Percentiles rank a stretch among this genome's conserved stretches.
Evolutionary conservation across 2,329 filamentous ascomycete genomes (phyloP).

Genomic region (Bipolaris victoriae): DNA sequence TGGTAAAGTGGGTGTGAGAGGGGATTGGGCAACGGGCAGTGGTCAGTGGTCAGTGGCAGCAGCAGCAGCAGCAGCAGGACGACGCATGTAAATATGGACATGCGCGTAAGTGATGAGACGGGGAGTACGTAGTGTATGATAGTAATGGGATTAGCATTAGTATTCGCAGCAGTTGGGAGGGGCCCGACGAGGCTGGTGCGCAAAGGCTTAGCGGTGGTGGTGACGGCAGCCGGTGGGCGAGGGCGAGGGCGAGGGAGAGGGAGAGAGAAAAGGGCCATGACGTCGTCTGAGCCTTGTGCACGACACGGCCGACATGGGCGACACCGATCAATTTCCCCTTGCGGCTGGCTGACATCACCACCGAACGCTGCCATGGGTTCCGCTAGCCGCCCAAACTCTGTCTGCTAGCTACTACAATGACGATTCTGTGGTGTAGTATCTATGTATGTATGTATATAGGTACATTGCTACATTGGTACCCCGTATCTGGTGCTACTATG

Average conservation of each 20-base stretch:
- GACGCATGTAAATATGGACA: background rate
- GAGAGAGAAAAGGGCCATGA: slow-evolving; percentile 3
- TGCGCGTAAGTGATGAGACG: background rate
- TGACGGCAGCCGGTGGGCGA: background rate
- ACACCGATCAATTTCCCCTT: slow-evolving; percentile 12
- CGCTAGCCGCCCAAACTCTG: slow-evolving; percentile 6
- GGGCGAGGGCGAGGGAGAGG: background rate
- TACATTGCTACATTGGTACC: too few relatives aligned
- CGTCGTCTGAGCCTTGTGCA: slow-evolving; percentile 10
- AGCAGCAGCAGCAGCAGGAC: background rate
- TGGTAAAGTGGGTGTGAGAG: background rate
- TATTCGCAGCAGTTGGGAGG: background rate
- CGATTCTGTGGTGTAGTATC: too few relatives aligned
- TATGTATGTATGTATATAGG: too few relatives aligned
- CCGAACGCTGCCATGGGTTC: slow-evolving; percentile 8
- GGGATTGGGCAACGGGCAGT: background rate
- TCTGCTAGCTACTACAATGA: background rate
- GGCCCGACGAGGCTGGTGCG: background rate
- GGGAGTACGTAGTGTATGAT: too few relatives aligned
- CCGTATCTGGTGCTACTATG: too few relatives aligned
- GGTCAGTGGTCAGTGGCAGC: background rate
- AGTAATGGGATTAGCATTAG: too few relatives aligned
- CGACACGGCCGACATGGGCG: slow-evolving; percentile 1
- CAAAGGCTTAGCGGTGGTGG: background rate
- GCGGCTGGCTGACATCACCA: slow-evolving; percentile 14